These are phyloP conservation scores for Podaxis sp. DNA, from an alignment of 768 basidiomycete genomes.

Conservation along the genomic window DNA sequence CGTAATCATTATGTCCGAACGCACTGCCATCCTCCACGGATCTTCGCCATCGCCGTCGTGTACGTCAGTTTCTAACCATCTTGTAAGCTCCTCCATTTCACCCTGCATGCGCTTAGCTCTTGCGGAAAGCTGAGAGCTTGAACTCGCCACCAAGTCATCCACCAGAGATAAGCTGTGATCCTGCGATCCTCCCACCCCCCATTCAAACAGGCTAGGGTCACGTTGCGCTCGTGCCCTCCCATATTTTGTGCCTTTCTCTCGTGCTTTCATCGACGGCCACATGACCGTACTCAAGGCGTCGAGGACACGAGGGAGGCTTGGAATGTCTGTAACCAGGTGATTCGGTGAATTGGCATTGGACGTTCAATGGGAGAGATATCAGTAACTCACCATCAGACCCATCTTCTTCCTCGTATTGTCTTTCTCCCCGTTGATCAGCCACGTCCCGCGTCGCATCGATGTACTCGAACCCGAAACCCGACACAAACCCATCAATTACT, in stretches of 20 bases:
- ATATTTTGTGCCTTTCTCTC: slow-evolving; percentile 23
- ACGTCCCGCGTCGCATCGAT: slow-evolving; percentile 51
- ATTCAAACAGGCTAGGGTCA: slow-evolving; percentile 34
- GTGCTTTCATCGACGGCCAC: slow-evolving; percentile 77
- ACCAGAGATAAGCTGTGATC: slow-evolving; percentile 1
- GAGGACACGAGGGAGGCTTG: slow-evolving; percentile 62
- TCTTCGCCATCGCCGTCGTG: slow-evolving; percentile 30
- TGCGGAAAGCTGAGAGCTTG: slow-evolving; percentile 21
- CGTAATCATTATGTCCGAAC: slow-evolving; percentile 26
- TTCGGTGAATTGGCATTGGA: background rate
- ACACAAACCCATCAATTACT: slow-evolving; percentile 65
- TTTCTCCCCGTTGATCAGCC: background rate
- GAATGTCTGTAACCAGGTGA: slow-evolving; percentile 37
- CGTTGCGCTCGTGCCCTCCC: slow-evolving; percentile 26
- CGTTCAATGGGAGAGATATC: background rate
- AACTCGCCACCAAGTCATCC: slow-evolving; percentile 14
- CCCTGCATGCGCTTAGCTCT: slow-evolving; percentile 36
- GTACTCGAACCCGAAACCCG: slow-evolving; percentile 76
- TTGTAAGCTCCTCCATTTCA: slow-evolving; percentile 60
- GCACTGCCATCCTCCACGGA: slow-evolving; percentile 41
- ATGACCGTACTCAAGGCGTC: slow-evolving; percentile 85
- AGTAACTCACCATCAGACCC: slow-evolving; percentile 25
- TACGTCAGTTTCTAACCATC: slow-evolving; percentile 59
- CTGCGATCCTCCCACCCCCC: slow-evolving; percentile 39
- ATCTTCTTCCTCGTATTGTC: slow-evolving; percentile 17